A percentile compares a stretch with the other conserved stretches of the same genome.
Evolutionary conservation across 176 grass and related monocot genomes (phyloP).

Genomic region (Rhynchospora breviuscula): DNA sequence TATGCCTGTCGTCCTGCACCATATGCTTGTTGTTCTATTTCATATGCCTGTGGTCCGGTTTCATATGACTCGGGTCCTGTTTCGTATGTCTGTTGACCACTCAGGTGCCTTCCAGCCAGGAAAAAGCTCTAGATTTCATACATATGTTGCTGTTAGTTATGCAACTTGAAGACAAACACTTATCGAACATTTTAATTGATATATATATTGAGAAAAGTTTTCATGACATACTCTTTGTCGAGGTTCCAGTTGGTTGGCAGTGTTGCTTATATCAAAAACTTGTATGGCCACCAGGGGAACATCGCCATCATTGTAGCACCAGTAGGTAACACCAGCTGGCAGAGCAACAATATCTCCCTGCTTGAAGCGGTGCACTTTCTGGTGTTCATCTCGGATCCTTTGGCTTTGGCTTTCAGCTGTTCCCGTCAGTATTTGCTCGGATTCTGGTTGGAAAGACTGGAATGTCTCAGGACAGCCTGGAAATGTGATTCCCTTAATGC

Average conservation of each 20-base stretch:
- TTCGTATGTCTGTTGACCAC: background rate
- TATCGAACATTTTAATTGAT: background rate
- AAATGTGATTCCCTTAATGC: background rate
- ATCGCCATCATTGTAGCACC: conserved; percentile 20
- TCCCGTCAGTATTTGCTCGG: background rate
- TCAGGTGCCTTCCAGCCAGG: background rate
- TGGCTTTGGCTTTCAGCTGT: background rate
- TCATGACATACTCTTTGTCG: background rate
- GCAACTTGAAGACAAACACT: background rate
- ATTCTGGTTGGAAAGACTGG: background rate
- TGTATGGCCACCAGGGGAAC: background rate
- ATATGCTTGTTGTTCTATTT: too few species aligned
- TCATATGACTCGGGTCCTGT: too few species aligned
- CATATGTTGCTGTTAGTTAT: too few species aligned
- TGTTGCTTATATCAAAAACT: conserved; percentile 15
- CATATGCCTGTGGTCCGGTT: too few species aligned
- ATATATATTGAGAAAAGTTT: background rate
- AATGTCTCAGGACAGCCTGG: background rate
- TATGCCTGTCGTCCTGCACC: background rate
- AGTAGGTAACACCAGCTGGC: background rate
- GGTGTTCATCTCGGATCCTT: too few species aligned
- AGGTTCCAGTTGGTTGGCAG: conserved; percentile 7
- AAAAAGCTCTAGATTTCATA: conserved; percentile 4
- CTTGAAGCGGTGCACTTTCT: too few species aligned
- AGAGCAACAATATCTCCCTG: too few species aligned